A percentile compares a stretch with the other conserved stretches of the same genome.
phyloP scores from a whole-genome alignment of 2,329 filamentous ascomycete genomes.

The Dothistroma septosporum region DNA sequence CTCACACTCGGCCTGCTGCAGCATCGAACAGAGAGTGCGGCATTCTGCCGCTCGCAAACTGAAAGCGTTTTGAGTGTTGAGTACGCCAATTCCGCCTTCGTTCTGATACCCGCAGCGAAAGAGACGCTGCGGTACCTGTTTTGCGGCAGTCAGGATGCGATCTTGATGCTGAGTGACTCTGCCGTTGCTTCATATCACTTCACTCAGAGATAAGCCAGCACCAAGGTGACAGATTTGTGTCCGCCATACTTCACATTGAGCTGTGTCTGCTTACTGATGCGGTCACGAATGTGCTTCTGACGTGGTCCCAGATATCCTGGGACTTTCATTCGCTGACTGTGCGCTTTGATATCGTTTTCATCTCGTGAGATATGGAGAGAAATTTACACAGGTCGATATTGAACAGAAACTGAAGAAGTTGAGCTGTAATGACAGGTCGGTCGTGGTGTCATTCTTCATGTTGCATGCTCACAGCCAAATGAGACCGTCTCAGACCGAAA shows the following conservation, averaged over 20 bases:
- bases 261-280: not conserved
- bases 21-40: not conserved
- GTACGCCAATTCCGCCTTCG: not conserved
- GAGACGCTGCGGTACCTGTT: not conserved
- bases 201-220: no score
- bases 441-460: not conserved
- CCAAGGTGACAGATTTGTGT: no score
- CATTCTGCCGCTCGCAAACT: not conserved
- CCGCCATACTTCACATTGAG: no score
- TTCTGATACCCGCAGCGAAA: constrained; percentile 3
- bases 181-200: no score
- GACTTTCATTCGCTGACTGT: no score
- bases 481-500: not conserved
- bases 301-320: no score
- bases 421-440: no score
- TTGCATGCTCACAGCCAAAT: not conserved
- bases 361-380: no score
- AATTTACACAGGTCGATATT: not conserved
- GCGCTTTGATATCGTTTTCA: no score
- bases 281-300: no score
- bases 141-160: not conserved
- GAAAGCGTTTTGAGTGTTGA: constrained; percentile 6
- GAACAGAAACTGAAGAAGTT: not conserved
- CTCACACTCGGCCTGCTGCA: not conserved
- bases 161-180: no score